Percentiles rank a stretch among this genome's conserved stretches.
phyloP scores from a whole-genome alignment of 176 grass and related monocot species.

The Carex kokanica region DNA sequence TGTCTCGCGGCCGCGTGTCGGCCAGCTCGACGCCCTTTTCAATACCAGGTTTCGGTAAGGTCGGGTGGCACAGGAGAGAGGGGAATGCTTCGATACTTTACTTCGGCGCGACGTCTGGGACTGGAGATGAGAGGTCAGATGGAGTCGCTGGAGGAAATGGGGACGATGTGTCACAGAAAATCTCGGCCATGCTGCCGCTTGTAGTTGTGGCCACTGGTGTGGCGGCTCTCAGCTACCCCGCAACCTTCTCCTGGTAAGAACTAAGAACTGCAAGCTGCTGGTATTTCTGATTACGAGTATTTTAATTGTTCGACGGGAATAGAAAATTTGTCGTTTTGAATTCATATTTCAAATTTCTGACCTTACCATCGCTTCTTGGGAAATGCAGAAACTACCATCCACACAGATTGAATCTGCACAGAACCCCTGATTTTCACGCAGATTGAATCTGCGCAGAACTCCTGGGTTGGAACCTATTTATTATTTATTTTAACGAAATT shows the following conservation, averaged over 20 bases:
- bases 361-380: too few relatives aligned
- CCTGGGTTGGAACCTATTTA: too few relatives aligned
- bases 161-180: constrained; percentile 45
- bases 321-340: too few relatives aligned
- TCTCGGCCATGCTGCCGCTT: constrained; percentile 68
- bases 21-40: constrained; percentile 35
- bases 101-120: not conserved
- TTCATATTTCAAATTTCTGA: too few relatives aligned
- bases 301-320: constrained; percentile 4
- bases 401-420: too few relatives aligned
- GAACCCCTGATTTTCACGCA: too few relatives aligned
- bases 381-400: too few relatives aligned
- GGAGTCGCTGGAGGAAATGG: constrained; percentile 11
- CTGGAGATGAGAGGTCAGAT: constrained; percentile 10
- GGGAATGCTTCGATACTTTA: constrained; percentile 37
- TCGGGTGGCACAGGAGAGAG: constrained; percentile 34
- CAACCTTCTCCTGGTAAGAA: constrained; percentile 75
- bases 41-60: constrained; percentile 33
- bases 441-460: too few relatives aligned
- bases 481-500: too few relatives aligned
- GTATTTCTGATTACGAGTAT: constrained; percentile 16
- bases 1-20: not conserved
- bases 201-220: constrained; percentile 70
- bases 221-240: constrained; percentile 59
- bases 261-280: not conserved